A percentile compares a stretch with the other conserved stretches of the same genome.
Conservation (phyloP, 2,329 filamentous ascomycete species). For the Trichoderma sp. region DNA sequence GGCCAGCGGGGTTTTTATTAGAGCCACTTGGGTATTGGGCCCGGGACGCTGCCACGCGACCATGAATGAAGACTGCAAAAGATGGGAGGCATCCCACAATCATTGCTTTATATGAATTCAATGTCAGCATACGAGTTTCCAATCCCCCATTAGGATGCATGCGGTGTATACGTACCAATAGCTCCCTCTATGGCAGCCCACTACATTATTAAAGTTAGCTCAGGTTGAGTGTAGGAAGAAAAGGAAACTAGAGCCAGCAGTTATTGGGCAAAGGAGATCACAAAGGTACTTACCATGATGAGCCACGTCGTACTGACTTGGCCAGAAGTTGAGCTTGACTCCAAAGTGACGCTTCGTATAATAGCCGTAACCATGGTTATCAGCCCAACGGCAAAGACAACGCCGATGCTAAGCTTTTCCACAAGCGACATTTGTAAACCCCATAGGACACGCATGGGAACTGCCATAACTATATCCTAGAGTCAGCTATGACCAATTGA, state of each 20-base stretch:
- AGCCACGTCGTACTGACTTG: not conserved
- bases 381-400: not conserved
- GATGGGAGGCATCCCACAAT: not conserved
- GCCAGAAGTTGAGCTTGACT: not conserved
- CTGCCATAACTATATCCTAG: not conserved
- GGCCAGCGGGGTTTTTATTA: not conserved
- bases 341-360: not conserved
- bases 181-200: not conserved
- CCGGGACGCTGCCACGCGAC: not conserved
- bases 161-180: not conserved
- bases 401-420: not conserved
- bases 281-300: not conserved
- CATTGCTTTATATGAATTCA: not conserved
- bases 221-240: not conserved
- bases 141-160: not conserved
- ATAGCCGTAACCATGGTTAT: not conserved
- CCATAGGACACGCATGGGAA: not conserved
- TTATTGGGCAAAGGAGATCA: accelerated
- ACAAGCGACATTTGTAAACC: not conserved
- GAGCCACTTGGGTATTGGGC: not conserved
- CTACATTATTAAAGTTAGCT: not conserved
- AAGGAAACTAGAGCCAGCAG: accelerated
- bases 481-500: not conserved
- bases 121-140: not conserved
- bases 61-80: not conserved